Evolutionary conservation across 2,329 filamentous ascomycete genomes (phyloP).

Genomic region (Teratosphaeria epicoccoides): DNA sequence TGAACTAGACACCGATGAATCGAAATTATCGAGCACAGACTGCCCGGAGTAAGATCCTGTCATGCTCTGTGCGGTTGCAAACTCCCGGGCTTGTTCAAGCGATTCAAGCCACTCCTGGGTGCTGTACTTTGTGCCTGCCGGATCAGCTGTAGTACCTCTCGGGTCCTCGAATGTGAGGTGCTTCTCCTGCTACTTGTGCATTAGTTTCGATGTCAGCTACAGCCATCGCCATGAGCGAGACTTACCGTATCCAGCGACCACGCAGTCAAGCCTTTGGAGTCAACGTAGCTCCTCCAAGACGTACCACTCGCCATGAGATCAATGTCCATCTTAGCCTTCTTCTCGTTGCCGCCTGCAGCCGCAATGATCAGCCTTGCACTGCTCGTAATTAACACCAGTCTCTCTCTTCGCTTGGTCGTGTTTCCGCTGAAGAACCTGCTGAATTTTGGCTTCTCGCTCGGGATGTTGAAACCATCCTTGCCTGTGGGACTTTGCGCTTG

Average conservation of each 20-base stretch:
- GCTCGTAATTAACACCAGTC: constrained; percentile 89
- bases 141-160: constrained; percentile 58
- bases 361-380: constrained; percentile 82
- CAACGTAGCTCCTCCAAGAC: constrained; percentile 67
- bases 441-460: constrained; percentile 58
- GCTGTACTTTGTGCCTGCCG: constrained; percentile 54
- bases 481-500: constrained; percentile 51
- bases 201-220: constrained; percentile 8
- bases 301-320: constrained; percentile 67
- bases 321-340: constrained; percentile 86
- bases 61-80: constrained; percentile 54
- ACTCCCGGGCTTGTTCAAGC: constrained; percentile 74
- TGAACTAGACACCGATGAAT: not conserved
- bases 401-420: constrained; percentile 86
- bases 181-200: constrained; percentile 57
- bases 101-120: constrained; percentile 89
- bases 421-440: constrained; percentile 87
- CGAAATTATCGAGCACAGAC: not conserved
- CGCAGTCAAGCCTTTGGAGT: constrained; percentile 75
- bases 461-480: constrained; percentile 54
- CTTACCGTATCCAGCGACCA: constrained; percentile 93
- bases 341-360: constrained; percentile 86
- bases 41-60: constrained; percentile 49
- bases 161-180: constrained; percentile 89
- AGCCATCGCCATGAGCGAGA: not conserved